Evolutionary conservation across 495 filamentous ascomycete genomes (phyloP), one percentile per base, ranked within the genome.

Genomic region (Xylaria bambusicola): DNA sequence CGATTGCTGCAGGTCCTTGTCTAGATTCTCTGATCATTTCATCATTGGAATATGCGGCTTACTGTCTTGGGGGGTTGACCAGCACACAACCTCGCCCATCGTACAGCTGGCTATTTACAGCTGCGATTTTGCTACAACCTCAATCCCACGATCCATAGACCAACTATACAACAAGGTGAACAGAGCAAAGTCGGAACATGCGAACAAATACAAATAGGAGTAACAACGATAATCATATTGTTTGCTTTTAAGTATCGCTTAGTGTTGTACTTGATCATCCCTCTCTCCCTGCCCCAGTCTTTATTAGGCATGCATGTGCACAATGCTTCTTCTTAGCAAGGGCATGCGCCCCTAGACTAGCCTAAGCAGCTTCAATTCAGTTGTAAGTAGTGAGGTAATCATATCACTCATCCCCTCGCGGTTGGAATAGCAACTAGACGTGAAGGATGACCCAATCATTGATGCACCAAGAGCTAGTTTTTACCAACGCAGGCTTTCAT

Each of bases 1-100:
- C 55, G 60, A 64, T 72, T 69, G 70, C 69, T 74, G 71, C 71
- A 72, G 66, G 69, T 66, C 54, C 56, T 63, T 66, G 36, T 59
- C 56, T 44, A 35, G 53, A 42, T 46, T 48, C 45, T 29, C 45
- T 57, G 55, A 48, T 40, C 44, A 49, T 57, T 49, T 29, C 42
- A 45, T 48, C 55, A 57, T 57, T 49, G 20, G 41, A 56, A 38
- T 27, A 56, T 56, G 53, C 53, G 53, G 53, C 53, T 36, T 40
- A 56, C 18, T 51, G 48, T 24, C 48, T 35, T 36, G n/a, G 29
- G 27, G 6, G 48, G 15, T 24, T 35, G 48, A 29, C 46, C 17
- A 49, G 46, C 46, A 17, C 24, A 6, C 29, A 49, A 49, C 24
- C 36, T 38, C 12, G 36, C 15, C 6, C 36, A 10, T 38, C 13